phyloP scores from a whole-genome alignment of 768 basidiomycete species.

The Leccinum broughii region DNA sequence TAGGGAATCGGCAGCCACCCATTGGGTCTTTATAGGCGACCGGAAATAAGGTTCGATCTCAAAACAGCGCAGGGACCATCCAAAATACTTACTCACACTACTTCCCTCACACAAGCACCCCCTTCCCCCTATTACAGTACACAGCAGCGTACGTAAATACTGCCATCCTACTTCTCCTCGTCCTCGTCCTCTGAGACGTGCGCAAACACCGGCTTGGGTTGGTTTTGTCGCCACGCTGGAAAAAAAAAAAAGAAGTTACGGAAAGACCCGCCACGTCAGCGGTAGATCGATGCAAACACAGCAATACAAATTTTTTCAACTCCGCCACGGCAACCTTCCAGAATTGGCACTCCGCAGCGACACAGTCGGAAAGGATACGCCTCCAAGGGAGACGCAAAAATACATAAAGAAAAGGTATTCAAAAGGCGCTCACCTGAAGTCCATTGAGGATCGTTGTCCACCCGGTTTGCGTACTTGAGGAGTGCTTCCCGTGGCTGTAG shows the following conservation, averaged over 20 bases:
- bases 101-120: slow-evolving; percentile 22
- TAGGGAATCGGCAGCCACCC: slow-evolving; percentile 66
- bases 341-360: slow-evolving; percentile 33
- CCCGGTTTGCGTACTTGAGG: slow-evolving; percentile 83
- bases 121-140: slow-evolving; percentile 7
- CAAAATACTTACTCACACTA: slow-evolving; percentile 39
- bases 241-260: slow-evolving; percentile 42
- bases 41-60: slow-evolving; percentile 84
- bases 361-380: slow-evolving; percentile 5
- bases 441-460: slow-evolving; percentile 81
- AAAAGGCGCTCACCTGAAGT: slow-evolving; percentile 65
- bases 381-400: slow-evolving; percentile 16
- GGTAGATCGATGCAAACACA: slow-evolving; percentile 34
- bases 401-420: not conserved
- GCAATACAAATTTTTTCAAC: slow-evolving; percentile 25
- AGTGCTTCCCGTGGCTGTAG: slow-evolving; percentile 92
- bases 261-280: slow-evolving; percentile 59
- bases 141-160: slow-evolving; percentile 15
- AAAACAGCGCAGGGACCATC: slow-evolving; percentile 71
- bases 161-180: slow-evolving; percentile 51
- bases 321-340: slow-evolving; percentile 32
- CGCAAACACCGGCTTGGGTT: slow-evolving; percentile 85
- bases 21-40: slow-evolving; percentile 80
- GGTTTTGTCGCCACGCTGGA: slow-evolving; percentile 85
- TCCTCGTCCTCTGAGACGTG: slow-evolving; percentile 56